Evolutionary conservation across 495 filamentous ascomycete species (phyloP).

Genomic region (Ramalina intermedia): DNA sequence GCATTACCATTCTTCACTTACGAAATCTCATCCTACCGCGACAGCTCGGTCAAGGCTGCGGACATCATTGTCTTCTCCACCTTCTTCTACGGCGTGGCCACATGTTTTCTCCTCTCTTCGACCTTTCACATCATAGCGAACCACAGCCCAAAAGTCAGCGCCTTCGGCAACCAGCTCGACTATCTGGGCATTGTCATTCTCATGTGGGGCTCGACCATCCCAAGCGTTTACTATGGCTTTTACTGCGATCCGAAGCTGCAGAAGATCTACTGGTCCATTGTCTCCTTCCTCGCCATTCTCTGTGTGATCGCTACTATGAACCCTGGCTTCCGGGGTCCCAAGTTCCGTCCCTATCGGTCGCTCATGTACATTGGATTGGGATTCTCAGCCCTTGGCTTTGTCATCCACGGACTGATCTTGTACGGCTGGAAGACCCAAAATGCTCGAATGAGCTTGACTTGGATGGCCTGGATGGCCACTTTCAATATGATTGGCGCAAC

Average conservation of each 20-base stretch:
- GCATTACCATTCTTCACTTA: slow-evolving; percentile 17
- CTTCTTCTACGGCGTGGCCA: slow-evolving; percentile 25
- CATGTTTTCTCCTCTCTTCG: slow-evolving; percentile 28
- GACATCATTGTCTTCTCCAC: slow-evolving; percentile 29
- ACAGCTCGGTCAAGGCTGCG: slow-evolving; percentile 17
- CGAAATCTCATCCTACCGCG: slow-evolving; percentile 15
- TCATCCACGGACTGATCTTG: slow-evolving; percentile 25
- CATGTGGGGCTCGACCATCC: slow-evolving; percentile 38
- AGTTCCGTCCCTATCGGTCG: slow-evolving; percentile 17
- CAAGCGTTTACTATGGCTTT: slow-evolving; percentile 38
- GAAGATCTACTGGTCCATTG: slow-evolving; percentile 24
- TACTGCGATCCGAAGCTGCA: slow-evolving; percentile 23
- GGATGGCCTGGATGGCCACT: slow-evolving; percentile 24
- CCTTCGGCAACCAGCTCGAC: slow-evolving; percentile 31
- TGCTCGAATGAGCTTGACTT: slow-evolving; percentile 27
- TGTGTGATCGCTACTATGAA: slow-evolving; percentile 12
- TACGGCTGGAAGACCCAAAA: slow-evolving; percentile 26
- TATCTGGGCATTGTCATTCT: slow-evolving; percentile 36
- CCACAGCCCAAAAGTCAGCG: slow-evolving; percentile 26
- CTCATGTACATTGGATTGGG: slow-evolving; percentile 30
- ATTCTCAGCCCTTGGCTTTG: slow-evolving; percentile 27
- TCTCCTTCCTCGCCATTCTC: slow-evolving; percentile 11
- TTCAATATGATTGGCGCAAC: slow-evolving; percentile 29
- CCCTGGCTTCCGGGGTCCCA: slow-evolving; percentile 9
- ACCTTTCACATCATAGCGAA: slow-evolving; percentile 36